Conservation (phyloP, 768 basidiomycete genomes). For the Russula foetens region DNA sequence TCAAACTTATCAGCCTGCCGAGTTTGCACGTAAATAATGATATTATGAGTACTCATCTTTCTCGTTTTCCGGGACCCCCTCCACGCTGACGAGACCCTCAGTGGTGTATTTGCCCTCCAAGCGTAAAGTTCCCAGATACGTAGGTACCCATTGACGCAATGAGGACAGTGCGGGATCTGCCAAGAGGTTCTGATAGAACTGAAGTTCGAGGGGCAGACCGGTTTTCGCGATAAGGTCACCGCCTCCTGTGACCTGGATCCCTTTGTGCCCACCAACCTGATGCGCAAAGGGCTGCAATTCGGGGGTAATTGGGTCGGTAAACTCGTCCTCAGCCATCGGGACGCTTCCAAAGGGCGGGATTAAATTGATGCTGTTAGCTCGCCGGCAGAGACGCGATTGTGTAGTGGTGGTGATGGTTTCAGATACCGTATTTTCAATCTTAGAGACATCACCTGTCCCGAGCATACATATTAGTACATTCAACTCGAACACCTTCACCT, state of each 20-base stretch:
- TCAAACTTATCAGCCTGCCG: neutral
- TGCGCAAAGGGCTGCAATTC: constrained; percentile 31
- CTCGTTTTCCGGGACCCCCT: constrained; percentile 24
- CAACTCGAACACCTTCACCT: neutral
- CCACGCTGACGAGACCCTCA: constrained; percentile 14
- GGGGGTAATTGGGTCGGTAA: neutral
- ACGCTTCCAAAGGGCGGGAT: neutral
- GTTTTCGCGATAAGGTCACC: constrained; percentile 79
- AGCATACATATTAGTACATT: too few species aligned
- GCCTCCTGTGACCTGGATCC: constrained; percentile 63
- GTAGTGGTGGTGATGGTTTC: neutral
- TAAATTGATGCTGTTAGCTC: neutral
- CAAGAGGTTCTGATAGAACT: constrained; percentile 58
- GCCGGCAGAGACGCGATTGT: too few species aligned
- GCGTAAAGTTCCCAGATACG: constrained; percentile 70
- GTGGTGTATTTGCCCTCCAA: constrained; percentile 46
- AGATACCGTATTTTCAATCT: too few species aligned
- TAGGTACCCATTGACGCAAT: constrained; percentile 57
- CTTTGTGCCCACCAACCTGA: constrained; percentile 79
- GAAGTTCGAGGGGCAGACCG: constrained; percentile 51
- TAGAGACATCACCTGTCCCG: too few species aligned
- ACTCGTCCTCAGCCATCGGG: constrained; percentile 1
- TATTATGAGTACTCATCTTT: constrained; percentile 39
- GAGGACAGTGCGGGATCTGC: constrained; percentile 33
- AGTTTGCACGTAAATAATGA: neutral